Conservation (phyloP, 768 basidiomycete species). For the Psilocybe sp. region DNA sequence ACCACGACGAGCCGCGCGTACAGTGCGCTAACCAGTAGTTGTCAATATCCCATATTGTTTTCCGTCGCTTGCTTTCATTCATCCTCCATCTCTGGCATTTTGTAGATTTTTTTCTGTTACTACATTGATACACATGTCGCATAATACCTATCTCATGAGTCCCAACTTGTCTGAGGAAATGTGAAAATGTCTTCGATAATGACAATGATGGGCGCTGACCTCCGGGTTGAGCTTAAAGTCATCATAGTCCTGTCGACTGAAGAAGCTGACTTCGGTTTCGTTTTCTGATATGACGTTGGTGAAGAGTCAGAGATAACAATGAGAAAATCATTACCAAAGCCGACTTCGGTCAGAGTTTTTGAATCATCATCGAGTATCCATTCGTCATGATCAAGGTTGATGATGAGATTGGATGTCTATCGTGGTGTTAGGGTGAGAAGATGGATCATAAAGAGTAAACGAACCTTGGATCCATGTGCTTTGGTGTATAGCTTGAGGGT, state of each 20-base stretch:
- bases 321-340: constrained; percentile 61
- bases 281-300: constrained; percentile 60
- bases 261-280: constrained; percentile 93
- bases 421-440: background rate
- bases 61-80: constrained; percentile 11
- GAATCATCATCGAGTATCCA: constrained; percentile 80
- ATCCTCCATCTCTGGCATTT: constrained; percentile 23
- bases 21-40: constrained; percentile 89
- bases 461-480: constrained; percentile 92
- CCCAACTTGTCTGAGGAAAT: constrained; percentile 42
- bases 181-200: constrained; percentile 2
- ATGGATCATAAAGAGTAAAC: constrained; percentile 7
- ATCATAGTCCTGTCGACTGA: constrained; percentile 75
- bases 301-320: background rate
- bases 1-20: constrained; percentile 87
- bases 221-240: constrained; percentile 81
- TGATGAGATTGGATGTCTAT: constrained; percentile 95
- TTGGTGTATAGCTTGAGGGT: constrained; percentile 92
- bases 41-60: constrained; percentile 7
- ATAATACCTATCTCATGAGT: constrained; percentile 38
- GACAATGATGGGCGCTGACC: constrained; percentile 37
- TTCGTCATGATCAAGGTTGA: constrained; percentile 94
- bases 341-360: constrained; percentile 63
- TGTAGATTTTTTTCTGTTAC: constrained; percentile 22
- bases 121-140: constrained; percentile 35